Conservation (phyloP, 371 early-diverging fungal genomes). For the Syncephalastrum sp. region DNA sequence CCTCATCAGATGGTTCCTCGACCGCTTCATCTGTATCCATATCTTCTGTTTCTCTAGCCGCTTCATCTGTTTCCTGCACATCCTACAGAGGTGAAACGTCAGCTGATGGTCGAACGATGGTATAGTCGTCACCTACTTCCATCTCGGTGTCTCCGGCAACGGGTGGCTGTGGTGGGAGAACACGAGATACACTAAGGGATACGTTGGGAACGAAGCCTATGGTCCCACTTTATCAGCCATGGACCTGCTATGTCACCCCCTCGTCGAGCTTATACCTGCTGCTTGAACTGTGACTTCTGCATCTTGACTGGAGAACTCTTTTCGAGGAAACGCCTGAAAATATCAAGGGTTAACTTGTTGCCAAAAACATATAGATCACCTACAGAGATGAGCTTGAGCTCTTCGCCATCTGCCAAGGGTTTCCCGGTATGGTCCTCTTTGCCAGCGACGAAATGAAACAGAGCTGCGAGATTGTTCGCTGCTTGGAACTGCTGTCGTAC, state of each 20-base stretch:
- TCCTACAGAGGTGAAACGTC: no score
- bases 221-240: background rate
- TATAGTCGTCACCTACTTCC: no score
- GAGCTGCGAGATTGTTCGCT: background rate
- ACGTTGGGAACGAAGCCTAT: slow-evolving; percentile 37
- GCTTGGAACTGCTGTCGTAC: slow-evolving; percentile 28
- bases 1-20: background rate
- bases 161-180: no score
- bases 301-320: slow-evolving; percentile 13
- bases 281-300: slow-evolving; percentile 12
- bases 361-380: background rate
- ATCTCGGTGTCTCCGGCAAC: no score
- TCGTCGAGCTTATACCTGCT: slow-evolving; percentile 19
- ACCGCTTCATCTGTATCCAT: background rate
- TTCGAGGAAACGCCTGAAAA: slow-evolving; percentile 14
- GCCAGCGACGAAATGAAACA: slow-evolving; percentile 15
- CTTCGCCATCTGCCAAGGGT: background rate
- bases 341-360: background rate
- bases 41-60: no score
- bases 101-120: no score
- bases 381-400: slow-evolving; percentile 17
- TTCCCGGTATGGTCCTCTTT: slow-evolving; percentile 1
- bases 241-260: background rate
- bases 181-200: slow-evolving; percentile 23
- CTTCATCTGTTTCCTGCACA: no score